Percentiles rank a stretch among this genome's conserved stretches.
Conservation (phyloP, 2,329 filamentous ascomycete genomes). For the Colletotrichum sp. region DNA sequence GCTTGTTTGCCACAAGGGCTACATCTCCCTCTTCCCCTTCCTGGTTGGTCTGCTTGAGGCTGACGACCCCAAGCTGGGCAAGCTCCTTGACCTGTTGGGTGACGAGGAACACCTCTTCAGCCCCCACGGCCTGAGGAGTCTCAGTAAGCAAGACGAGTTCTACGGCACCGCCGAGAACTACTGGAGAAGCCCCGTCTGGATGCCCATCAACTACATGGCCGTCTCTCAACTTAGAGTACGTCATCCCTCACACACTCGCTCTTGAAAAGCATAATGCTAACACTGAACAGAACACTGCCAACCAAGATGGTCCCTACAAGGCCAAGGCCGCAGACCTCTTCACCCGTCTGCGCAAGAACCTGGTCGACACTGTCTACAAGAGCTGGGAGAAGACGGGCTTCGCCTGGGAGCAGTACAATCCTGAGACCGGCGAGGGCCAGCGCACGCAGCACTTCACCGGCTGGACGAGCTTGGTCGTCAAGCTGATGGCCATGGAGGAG, state of each 20-base stretch:
- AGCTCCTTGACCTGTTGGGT: constrained; percentile 76
- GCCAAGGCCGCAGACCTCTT: constrained; percentile 76
- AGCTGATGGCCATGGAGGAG: constrained; percentile 95
- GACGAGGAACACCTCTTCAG: constrained; percentile 91
- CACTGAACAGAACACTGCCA: constrained; percentile 64
- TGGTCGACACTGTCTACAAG: constrained; percentile 87
- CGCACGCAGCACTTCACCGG: constrained; percentile 97
- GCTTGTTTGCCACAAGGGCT: constrained; percentile 95
- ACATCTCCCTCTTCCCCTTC: constrained; percentile 93
- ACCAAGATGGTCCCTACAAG: constrained; percentile 69
- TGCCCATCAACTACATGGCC: constrained; percentile 93
- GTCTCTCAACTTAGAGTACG: constrained; percentile 79
- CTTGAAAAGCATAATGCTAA: neutral
- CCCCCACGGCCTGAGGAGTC: constrained; percentile 82
- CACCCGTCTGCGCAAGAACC: constrained; percentile 76
- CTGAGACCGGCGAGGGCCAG: constrained; percentile 91
- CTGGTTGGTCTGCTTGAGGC: constrained; percentile 79
- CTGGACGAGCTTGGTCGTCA: constrained; percentile 98
- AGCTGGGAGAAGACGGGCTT: constrained; percentile 93
- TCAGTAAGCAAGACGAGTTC: constrained; percentile 82
- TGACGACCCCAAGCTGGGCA: constrained; percentile 76
- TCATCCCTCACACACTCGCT: constrained; percentile 22
- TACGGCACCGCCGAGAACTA: constrained; percentile 97
- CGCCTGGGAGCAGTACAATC: constrained; percentile 98
- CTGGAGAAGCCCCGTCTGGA: constrained; percentile 94